phyloP scores from a whole-genome alignment of 768 basidiomycete species.

The Leucocoprinus sp. region DNA sequence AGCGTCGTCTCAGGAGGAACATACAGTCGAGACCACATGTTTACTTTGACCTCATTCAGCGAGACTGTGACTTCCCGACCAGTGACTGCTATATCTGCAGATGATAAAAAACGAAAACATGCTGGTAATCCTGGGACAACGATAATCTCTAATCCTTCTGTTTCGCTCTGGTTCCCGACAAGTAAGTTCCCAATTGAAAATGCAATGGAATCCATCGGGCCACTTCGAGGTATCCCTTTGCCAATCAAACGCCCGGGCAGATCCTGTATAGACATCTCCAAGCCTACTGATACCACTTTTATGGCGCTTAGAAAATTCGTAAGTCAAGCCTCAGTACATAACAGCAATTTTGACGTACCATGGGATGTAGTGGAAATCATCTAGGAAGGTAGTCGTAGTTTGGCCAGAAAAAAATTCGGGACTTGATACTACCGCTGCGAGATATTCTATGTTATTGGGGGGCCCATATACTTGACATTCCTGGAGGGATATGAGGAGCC shows the following conservation, averaged over 20 bases:
- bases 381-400: conserved; percentile 43
- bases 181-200: conserved; percentile 51
- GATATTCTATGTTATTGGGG: conserved; percentile 49
- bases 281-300: conserved; percentile 44
- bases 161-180: conserved; percentile 40
- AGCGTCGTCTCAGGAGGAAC: conserved; percentile 39
- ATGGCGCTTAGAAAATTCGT: conserved; percentile 29
- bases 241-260: conserved; percentile 44
- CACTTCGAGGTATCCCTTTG: conserved; percentile 53
- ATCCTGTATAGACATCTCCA: conserved; percentile 54
- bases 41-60: conserved; percentile 28
- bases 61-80: conserved; percentile 38
- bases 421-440: conserved; percentile 35
- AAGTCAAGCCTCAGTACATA: background rate
- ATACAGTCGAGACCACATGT: conserved; percentile 42
- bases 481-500: conserved; percentile 32
- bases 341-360: conserved; percentile 21
- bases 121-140: conserved; percentile 34
- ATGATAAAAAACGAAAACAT: conserved; percentile 40
- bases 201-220: conserved; percentile 55
- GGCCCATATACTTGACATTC: conserved; percentile 44
- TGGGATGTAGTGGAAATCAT: conserved; percentile 32
- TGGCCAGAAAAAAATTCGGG: conserved; percentile 31
- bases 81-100: conserved; percentile 45
- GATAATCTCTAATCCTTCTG: conserved; percentile 50